Evolutionary conservation across 2,329 filamentous ascomycete species (phyloP).

Genomic region (Cercospora brassicicola): DNA sequence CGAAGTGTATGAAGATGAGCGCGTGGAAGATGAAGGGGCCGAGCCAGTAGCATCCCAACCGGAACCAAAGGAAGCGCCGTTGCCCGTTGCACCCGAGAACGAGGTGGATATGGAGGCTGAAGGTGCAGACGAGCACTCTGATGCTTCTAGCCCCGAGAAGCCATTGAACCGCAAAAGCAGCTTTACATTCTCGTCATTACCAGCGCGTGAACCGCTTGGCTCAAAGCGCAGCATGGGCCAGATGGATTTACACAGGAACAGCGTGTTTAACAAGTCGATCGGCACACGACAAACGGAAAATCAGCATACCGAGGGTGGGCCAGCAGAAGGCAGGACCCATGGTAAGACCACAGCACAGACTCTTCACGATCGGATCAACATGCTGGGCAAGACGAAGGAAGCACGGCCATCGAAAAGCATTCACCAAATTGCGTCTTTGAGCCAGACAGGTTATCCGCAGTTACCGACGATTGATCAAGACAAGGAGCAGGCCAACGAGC

Average conservation of each 20-base stretch:
- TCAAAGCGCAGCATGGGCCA: slow-evolving; percentile 83
- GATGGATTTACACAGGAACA: slow-evolving; percentile 64
- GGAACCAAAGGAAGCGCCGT: slow-evolving; percentile 30
- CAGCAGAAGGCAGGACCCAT: slow-evolving; percentile 55
- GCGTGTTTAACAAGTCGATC: slow-evolving; percentile 71
- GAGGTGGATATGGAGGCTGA: slow-evolving; percentile 41
- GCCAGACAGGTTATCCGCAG: slow-evolving; percentile 46
- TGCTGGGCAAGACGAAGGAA: slow-evolving; percentile 60
- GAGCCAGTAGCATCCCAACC: slow-evolving; percentile 23
- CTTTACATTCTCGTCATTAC: slow-evolving; percentile 88
- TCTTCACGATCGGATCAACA: slow-evolving; percentile 87
- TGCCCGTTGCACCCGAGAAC: slow-evolving; percentile 30
- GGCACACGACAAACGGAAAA: slow-evolving; percentile 64
- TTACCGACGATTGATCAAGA: slow-evolving; percentile 35
- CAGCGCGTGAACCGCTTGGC: slow-evolving; percentile 82
- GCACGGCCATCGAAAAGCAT: slow-evolving; percentile 46
- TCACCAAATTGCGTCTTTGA: slow-evolving; percentile 31
- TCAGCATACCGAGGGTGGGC: slow-evolving; percentile 57
- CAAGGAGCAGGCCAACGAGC: slow-evolving; percentile 14
- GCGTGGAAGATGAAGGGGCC: slow-evolving; percentile 14
- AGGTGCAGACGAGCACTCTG: slow-evolving; percentile 47
- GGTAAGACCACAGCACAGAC: slow-evolving; percentile 92
- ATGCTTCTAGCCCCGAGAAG: slow-evolving; percentile 68
- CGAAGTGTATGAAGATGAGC: slow-evolving; percentile 21
- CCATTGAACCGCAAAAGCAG: slow-evolving; percentile 88